phyloP scores from a whole-genome alignment of 2,329 filamentous ascomycete genomes.

The Diaporthe citriasiana region DNA sequence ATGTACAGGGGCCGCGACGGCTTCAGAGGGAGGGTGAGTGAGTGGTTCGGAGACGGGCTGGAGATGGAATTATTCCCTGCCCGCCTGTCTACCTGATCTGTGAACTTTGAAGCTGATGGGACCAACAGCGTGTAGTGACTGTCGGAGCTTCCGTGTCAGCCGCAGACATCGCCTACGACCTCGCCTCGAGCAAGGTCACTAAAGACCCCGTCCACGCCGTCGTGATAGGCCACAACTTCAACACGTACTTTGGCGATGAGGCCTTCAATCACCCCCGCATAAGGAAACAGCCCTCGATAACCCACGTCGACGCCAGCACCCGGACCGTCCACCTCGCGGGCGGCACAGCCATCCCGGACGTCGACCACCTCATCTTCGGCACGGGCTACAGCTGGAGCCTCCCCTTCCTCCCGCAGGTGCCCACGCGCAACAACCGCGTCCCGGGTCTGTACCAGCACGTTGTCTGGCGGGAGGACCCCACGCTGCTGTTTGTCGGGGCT shows the following conservation, averaged over 20 bases:
- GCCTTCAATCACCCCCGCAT: slow-evolving; percentile 48
- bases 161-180: slow-evolving; percentile 64
- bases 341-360: slow-evolving; percentile 63
- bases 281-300: slow-evolving; percentile 40
- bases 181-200: slow-evolving; percentile 43
- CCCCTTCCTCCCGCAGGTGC: slow-evolving; percentile 69
- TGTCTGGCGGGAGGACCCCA: slow-evolving; percentile 67
- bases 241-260: slow-evolving; percentile 49
- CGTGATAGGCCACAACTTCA: slow-evolving; percentile 47
- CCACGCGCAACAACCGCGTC: slow-evolving; percentile 67
- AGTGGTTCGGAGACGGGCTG: neutral
- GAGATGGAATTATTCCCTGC: too few relatives aligned
- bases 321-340: slow-evolving; percentile 67
- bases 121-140: slow-evolving; percentile 66
- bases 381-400: slow-evolving; percentile 77
- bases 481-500: slow-evolving; percentile 70
- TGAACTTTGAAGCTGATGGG: neutral
- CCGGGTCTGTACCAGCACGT: slow-evolving; percentile 71
- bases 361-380: slow-evolving; percentile 76
- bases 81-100: neutral
- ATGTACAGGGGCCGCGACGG: slow-evolving; percentile 62
- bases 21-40: slow-evolving; percentile 60
- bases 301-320: slow-evolving; percentile 43
- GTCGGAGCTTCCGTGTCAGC: slow-evolving; percentile 76
- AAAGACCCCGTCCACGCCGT: slow-evolving; percentile 46